phyloP scores from a whole-genome alignment of 768 basidiomycete genomes.

The Mycena pura region DNA sequence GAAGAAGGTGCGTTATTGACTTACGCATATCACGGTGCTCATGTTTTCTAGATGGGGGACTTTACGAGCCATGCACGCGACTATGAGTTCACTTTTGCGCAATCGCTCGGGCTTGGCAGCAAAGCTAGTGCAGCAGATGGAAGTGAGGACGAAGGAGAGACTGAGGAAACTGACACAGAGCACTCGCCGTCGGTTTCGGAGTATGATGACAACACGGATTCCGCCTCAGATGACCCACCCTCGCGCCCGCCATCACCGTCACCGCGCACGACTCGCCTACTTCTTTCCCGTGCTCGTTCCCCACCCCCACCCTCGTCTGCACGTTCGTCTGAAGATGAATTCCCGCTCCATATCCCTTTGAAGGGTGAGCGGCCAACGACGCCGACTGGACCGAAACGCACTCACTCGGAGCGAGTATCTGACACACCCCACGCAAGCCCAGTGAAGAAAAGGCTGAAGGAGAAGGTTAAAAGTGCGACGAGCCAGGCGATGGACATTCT shows the following conservation, averaged over 20 bases:
- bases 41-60: not conserved
- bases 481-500: not conserved
- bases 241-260: not conserved
- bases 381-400: slow-evolving; percentile 3
- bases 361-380: not conserved
- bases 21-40: not conserved
- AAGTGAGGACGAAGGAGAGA: not conserved
- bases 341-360: not conserved
- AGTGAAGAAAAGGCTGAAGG: slow-evolving; percentile 7
- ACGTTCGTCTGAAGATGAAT: not conserved
- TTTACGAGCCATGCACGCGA: slow-evolving; percentile 1
- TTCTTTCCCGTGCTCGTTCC: not conserved
- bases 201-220: not conserved
- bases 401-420: not conserved
- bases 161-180: not conserved
- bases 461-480: slow-evolving; percentile 8
- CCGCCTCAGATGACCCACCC: not conserved
- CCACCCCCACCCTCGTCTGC: not conserved
- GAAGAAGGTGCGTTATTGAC: not conserved
- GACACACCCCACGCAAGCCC: slow-evolving; percentile 11
- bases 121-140: not conserved
- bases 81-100: slow-evolving; percentile 8
- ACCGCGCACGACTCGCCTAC: not conserved
- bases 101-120: not conserved
- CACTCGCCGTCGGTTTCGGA: not conserved